Conservation (phyloP, 352 stramenopile species). For the Blastocystis sp. region DNA sequence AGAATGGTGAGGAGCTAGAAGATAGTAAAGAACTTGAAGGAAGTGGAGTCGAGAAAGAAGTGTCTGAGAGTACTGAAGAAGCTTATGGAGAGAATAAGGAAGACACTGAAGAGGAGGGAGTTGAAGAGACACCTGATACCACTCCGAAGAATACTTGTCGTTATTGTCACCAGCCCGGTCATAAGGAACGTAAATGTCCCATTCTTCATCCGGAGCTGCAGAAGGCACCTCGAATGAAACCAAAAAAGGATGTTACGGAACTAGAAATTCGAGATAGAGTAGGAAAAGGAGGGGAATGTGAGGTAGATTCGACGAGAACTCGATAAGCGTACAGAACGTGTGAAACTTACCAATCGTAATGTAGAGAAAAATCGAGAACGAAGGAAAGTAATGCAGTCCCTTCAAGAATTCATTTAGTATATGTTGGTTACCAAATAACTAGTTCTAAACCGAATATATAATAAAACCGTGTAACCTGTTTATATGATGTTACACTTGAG, state of each 20-base stretch:
- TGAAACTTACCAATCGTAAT: conserved; percentile 58
- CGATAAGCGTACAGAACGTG: conserved; percentile 34
- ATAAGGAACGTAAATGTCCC: conserved; percentile 59
- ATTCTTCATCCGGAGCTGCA: conserved; percentile 57
- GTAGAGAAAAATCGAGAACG: conserved; percentile 63
- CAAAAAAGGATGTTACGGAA: conserved; percentile 58
- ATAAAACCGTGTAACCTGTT: too few species aligned
- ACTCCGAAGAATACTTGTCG: neutral
- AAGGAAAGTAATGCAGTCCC: conserved; percentile 50
- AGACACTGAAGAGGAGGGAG: conserved; percentile 43
- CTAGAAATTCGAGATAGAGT: conserved; percentile 53
- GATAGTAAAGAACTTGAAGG: conserved; percentile 19
- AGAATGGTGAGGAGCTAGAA: conserved; percentile 25
- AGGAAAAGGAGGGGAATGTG: neutral
- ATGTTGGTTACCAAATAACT: too few species aligned
- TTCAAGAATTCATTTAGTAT: conserved; percentile 50
- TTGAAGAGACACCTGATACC: conserved; percentile 2
- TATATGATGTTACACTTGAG: too few species aligned
- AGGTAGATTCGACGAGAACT: conserved; percentile 63
- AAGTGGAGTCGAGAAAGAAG: conserved; percentile 24
- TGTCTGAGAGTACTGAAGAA: conserved; percentile 38
- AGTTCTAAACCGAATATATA: too few species aligned
- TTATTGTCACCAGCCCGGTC: conserved; percentile 38
- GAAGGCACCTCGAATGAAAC: conserved; percentile 56
- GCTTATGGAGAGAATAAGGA: conserved; percentile 52